phyloP scores from a whole-genome alignment of 805 yeast genomes.

The Kuraishia cidri region DNA sequence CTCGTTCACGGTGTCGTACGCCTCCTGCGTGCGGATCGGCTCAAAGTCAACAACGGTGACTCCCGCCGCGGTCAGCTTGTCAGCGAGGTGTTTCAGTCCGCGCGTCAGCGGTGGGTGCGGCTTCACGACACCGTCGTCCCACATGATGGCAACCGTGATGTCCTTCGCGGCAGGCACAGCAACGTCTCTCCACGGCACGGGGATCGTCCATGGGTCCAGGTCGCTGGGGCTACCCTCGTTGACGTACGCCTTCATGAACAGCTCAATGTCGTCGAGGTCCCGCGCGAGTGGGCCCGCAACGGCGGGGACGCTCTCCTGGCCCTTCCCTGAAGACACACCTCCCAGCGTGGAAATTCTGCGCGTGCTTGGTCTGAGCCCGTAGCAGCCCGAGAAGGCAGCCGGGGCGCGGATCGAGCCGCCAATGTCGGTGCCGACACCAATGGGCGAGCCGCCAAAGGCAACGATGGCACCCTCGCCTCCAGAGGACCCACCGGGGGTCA shows the following conservation, averaged over 20 bases:
- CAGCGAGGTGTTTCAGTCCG: constrained; percentile 43
- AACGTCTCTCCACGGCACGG: constrained; percentile 45
- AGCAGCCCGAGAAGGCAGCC: constrained; percentile 42
- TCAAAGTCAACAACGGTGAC: constrained; percentile 46
- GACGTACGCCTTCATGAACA: constrained; percentile 54
- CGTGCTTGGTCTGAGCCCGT: constrained; percentile 39
- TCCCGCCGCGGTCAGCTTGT: constrained; percentile 49
- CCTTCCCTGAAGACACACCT: constrained; percentile 47
- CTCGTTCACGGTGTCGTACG: constrained; percentile 46
- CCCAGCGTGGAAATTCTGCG: constrained; percentile 31
- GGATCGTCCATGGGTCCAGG: constrained; percentile 31
- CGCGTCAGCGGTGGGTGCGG: constrained; percentile 61
- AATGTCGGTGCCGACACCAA: constrained; percentile 37
- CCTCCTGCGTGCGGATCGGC: constrained; percentile 49
- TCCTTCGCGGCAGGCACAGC: constrained; percentile 24
- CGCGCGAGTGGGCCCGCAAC: constrained; percentile 66
- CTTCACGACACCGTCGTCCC: constrained; percentile 55
- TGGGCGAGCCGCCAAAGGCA: constrained; percentile 35
- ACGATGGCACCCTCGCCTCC: constrained; percentile 43
- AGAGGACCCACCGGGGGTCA: constrained; percentile 45
- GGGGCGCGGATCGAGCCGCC: constrained; percentile 52
- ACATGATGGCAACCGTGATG: constrained; percentile 53
- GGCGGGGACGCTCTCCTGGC: constrained; percentile 57
- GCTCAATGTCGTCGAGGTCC: constrained; percentile 55
- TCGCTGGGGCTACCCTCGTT: constrained; percentile 62